Conservation (phyloP, 1,284 basidiomycete genomes). For the Trametes pubescens region DNA sequence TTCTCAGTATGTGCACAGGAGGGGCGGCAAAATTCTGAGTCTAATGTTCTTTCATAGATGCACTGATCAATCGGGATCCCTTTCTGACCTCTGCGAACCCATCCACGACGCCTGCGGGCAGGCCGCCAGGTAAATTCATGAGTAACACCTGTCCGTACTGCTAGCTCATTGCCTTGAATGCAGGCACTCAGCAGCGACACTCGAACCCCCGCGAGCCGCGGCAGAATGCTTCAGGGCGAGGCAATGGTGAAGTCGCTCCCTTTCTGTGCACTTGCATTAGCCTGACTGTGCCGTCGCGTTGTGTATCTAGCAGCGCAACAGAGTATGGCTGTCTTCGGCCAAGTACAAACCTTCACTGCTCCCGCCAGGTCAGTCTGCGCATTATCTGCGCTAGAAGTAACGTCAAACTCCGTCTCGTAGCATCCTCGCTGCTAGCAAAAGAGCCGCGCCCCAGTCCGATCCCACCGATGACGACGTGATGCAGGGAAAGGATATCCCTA, state of each 20-base stretch:
- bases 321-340: no score
- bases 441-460: not conserved
- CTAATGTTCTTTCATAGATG: not conserved
- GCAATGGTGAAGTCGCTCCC: no score
- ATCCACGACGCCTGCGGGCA: not conserved
- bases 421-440: not conserved
- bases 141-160: not conserved
- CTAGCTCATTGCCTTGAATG: no score
- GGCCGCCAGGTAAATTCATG: not conserved
- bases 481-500: slow-evolving; percentile 12
- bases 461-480: slow-evolving; percentile 4
- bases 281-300: no score
- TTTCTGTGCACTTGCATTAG: no score
- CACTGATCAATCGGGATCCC: not conserved
- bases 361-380: not conserved
- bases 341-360: no score
- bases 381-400: not conserved
- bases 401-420: not conserved
- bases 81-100: not conserved
- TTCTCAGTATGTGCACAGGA: not conserved
- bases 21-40: not conserved
- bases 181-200: no score
- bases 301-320: no score
- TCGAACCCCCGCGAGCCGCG: no score
- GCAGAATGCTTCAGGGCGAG: no score